Base-by-base conservation (phyloP, 345 rosid genomes). In the Corchorus olitorius region DNA sequence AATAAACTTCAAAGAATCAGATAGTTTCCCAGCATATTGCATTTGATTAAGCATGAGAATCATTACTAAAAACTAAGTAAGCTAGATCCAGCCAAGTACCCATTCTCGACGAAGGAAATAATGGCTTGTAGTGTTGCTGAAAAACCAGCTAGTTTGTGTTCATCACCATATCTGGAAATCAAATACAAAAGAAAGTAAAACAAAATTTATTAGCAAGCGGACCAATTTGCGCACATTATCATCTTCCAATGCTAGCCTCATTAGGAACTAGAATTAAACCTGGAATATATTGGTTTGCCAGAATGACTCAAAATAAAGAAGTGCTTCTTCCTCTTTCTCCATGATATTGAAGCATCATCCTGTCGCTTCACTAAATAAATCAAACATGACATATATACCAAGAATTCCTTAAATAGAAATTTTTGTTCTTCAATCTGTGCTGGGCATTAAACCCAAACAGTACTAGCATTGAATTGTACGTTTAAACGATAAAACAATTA, bases 271-370 rank as follows among this genome's bases (percentile, higher is more conserved):
- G 74, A 17, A 45, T 67, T 65, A 72, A 72, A 92, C 99, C 99
- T 94, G 82, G 98, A 94, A 90, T 92, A 97, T 84, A 97, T 94
- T 10, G 99, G 99, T 83, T 97, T 97, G 54, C 99, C 99, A 17
- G 99, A 97, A 82, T 97, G 82, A 85, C 99, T 97, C 87, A 97
- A 83, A 65, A 97, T 86, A 79, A 97, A 97, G 76, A 97, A 97
- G 82, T 97, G 99, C 81, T 97, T 97, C 89, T 94, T 97, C 87
- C 98, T 89, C 88, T 97, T 97, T 77, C 98, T 94, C 99, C 99
- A 94, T 35, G 99, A 88, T 48, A 88, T 80, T 22, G 98, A 94
- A 73, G 94, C 91, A 90, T 97, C 99, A 73, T 97, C 99, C 99
- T 97, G 97, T 45, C 88, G 81, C 86, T 86, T 92, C 87, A 88